Conservation (phyloP, 1,284 basidiomycete species). For the Laetiporus sulphureus region DNA sequence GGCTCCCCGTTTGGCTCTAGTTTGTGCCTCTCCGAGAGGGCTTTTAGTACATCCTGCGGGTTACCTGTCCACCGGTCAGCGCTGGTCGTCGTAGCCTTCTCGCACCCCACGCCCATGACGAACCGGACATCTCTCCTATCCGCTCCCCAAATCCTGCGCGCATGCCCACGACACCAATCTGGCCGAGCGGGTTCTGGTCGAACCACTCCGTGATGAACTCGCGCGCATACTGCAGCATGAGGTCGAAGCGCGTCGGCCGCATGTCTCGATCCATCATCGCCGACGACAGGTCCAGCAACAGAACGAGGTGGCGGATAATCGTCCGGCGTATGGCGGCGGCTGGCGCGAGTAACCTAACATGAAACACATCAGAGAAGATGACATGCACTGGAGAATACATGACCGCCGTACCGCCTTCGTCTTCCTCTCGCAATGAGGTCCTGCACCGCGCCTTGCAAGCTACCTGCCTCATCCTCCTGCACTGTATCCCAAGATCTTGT, state of each 20-base stretch:
- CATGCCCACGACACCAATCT: constrained; percentile 92
- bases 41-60: constrained; percentile 86
- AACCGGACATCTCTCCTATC: constrained; percentile 85
- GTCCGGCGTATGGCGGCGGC: constrained; percentile 86
- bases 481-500: constrained; percentile 96
- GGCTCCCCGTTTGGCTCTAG: constrained; percentile 91
- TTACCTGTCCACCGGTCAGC: constrained; percentile 57
- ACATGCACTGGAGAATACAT: constrained; percentile 1
- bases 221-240: constrained; percentile 83
- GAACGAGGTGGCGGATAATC: constrained; percentile 92
- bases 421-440: constrained; percentile 83
- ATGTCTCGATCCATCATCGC: constrained; percentile 96
- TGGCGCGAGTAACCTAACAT: constrained; percentile 66
- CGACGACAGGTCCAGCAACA: constrained; percentile 85
- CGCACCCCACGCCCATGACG: constrained; percentile 16
- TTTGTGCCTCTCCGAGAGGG: constrained; percentile 81
- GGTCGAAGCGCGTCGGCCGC: constrained; percentile 87
- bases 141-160: constrained; percentile 84
- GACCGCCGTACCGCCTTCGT: constrained; percentile 60
- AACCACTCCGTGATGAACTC: constrained; percentile 97
- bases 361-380: constrained; percentile 1
- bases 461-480: constrained; percentile 92
- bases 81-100: neutral
- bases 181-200: constrained; percentile 98
- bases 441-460: constrained; percentile 85